Conservation (phyloP, 2,329 filamentous ascomycete genomes). For the Microcyclosporella mali region DNA sequence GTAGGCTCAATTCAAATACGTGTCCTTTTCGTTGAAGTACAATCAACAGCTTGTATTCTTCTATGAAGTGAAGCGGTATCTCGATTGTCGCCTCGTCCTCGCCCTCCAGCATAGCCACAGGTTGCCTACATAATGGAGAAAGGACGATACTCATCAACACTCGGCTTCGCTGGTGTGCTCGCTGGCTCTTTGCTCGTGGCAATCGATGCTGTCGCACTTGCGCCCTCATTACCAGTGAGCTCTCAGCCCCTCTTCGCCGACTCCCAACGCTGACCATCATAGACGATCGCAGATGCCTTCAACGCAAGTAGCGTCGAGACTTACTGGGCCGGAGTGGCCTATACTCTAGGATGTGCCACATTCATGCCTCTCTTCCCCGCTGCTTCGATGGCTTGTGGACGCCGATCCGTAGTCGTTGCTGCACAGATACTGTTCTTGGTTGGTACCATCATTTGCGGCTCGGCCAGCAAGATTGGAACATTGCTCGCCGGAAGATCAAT, state of each 20-base stretch:
- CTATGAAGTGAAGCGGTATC: no score
- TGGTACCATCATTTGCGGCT: slow-evolving; percentile 34
- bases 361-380: slow-evolving; percentile 37
- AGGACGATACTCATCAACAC: background rate
- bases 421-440: slow-evolving; percentile 33
- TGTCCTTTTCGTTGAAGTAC: no score
- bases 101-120: no score
- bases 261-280: background rate
- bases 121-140: no score
- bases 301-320: slow-evolving; percentile 27
- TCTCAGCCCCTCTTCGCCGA: background rate
- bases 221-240: slow-evolving; percentile 3
- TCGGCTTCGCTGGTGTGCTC: slow-evolving; percentile 7
- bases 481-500: slow-evolving; percentile 35
- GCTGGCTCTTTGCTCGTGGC: slow-evolving; percentile 3
- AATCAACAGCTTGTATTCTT: no score
- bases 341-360: slow-evolving; percentile 36
- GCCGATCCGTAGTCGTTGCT: slow-evolving; percentile 33
- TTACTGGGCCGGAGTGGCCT: slow-evolving; percentile 39
- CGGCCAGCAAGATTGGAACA: slow-evolving; percentile 34
- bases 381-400: slow-evolving; percentile 38
- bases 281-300: slow-evolving; percentile 8
- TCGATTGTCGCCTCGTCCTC: no score
- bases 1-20: no score
- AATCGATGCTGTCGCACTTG: slow-evolving; percentile 5